These are phyloP conservation scores for Cadophora luteo-olivacea DNA, from an alignment of 2,329 filamentous ascomycete genomes.

Conservation along the genomic window DNA sequence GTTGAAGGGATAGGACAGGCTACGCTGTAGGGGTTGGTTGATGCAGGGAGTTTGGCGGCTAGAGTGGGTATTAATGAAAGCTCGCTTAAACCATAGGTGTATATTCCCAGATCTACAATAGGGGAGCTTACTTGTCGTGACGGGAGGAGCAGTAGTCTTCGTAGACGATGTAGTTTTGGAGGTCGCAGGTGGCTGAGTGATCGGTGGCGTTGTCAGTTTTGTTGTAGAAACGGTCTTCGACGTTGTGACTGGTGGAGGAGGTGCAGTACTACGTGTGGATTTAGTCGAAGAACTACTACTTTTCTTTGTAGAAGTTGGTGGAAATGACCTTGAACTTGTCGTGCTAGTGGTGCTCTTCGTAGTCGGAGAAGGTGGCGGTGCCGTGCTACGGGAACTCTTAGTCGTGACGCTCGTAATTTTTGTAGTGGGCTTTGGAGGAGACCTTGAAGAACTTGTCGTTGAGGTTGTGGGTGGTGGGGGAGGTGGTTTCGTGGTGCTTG, in stretches of 20 bases:
- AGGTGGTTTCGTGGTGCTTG: neutral
- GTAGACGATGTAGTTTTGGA: neutral
- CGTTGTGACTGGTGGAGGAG: neutral
- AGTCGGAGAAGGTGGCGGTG: neutral
- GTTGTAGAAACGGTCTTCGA: neutral
- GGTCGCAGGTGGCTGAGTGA: constrained; percentile 5
- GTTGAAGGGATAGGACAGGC: constrained; percentile 13
- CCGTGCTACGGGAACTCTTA: constrained; percentile 9
- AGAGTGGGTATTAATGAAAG: neutral
- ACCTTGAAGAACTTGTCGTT: constrained; percentile 12
- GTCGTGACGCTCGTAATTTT: neutral
- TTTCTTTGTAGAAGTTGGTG: constrained; percentile 5
- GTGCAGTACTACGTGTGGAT: constrained; percentile 3
- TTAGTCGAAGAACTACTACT: constrained; percentile 8
- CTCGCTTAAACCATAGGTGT: no score
- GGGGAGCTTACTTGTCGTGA: neutral
- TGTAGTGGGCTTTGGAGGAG: neutral
- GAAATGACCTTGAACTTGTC: constrained; percentile 11
- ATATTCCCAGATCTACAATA: neutral
- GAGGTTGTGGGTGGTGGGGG: neutral
- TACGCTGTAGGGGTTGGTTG: constrained; percentile 12
- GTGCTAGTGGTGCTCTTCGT: neutral
- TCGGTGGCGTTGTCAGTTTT: neutral
- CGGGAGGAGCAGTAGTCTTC: neutral
- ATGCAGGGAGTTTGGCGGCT: constrained; percentile 3